phyloP scores from a whole-genome alignment of 345 rosid genomes.

The Salix udensis region DNA sequence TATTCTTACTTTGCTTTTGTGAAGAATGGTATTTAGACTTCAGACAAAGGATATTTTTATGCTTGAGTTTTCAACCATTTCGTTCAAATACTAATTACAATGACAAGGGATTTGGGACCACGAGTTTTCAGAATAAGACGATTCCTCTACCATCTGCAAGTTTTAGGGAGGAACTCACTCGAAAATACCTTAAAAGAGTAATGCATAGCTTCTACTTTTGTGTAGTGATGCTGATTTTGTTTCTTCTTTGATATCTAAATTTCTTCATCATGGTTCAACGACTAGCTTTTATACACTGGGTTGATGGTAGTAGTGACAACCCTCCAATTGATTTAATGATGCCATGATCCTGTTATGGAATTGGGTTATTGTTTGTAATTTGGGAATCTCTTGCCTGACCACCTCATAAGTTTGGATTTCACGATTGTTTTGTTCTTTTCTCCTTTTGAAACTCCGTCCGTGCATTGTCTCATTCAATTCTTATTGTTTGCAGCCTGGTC shows the following conservation, averaged over 20 bases:
- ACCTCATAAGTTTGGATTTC: slow-evolving; percentile 8
- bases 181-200: neutral
- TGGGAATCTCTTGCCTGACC: neutral
- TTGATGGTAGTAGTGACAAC: neutral
- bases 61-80: slow-evolving; percentile 4
- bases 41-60: slow-evolving; percentile 3
- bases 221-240: neutral
- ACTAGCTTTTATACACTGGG: neutral
- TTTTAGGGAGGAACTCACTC: slow-evolving; percentile 3
- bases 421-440: neutral
- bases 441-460: neutral
- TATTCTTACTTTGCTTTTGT: neutral
- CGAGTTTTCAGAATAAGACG: slow-evolving; percentile 1
- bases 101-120: slow-evolving; percentile 1
- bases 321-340: neutral
- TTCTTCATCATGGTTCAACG: neutral
- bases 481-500: slow-evolving; percentile 27
- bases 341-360: neutral
- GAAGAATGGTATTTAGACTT: neutral
- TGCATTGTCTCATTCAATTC: neutral
- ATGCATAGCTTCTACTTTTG: slow-evolving; percentile 1
- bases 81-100: neutral
- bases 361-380: neutral
- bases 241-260: neutral
- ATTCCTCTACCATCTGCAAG: slow-evolving; percentile 6